Evolutionary conservation across 2,329 filamentous ascomycete species (phyloP), one percentile per base, ranked within the genome.

Genomic region (Eurotiales sp.): DNA sequence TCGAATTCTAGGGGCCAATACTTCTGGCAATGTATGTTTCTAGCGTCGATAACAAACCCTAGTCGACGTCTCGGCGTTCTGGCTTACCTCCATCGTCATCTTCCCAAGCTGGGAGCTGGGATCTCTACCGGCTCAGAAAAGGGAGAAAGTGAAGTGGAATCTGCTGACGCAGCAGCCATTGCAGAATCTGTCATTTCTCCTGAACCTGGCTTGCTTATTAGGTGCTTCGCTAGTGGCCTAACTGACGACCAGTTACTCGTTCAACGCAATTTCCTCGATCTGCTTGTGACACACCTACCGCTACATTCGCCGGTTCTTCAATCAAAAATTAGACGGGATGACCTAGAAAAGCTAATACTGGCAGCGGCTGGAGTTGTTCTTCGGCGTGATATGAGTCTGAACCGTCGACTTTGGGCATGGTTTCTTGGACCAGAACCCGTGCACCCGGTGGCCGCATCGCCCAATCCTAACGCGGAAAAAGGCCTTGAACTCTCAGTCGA

Each of bases 21-120:
- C 68, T 99, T 97, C 68, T 99, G 93, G 93, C 93, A 99, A 72
- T 96, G 90, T 67, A 87, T 99, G 64, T 97, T 99, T 63, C 75
- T 99, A 15, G 90, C 92, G 8, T 87, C 89, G 15, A 93, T 99
- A 54, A 96, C 93, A 1, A 92, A 91, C 62, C 82, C 89, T 37
- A 90, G 85, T 55, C 81, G 92, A 55, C 84, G 93, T 50, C 84
- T 88, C 57, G 93, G 93, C 22, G 90, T 90, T 34, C 76, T 99
- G 53, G 90, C 91, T 27, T 99, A 95, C 68, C 76, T 99, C 36
- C 78, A 83, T 44, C 85, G 90, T 52, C 84, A 83, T 61, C 74
- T 99, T 25, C 93, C 95, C 17, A 86, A 80, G 59, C 75, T 95
- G 50, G 83, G 80, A 55, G 66, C 56, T 54, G 61, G 37, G 65